Evolutionary conservation across 192 early-diverging fungal genomes (phyloP).

Genomic region (Coemansia sp.): DNA sequence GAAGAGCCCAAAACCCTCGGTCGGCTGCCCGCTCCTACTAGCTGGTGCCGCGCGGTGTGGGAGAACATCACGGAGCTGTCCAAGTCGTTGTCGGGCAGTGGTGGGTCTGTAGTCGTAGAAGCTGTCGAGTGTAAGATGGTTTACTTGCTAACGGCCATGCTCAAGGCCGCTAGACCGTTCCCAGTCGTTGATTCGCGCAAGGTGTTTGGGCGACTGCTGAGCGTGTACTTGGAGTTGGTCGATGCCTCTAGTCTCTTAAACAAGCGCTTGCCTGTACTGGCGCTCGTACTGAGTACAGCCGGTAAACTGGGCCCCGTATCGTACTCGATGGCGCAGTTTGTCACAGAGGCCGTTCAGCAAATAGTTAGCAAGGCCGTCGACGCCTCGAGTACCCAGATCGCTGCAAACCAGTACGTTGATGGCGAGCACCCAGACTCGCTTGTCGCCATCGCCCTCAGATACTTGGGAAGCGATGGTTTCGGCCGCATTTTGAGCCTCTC

Average conservation of each 20-base stretch:
- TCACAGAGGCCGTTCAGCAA: constrained; percentile 13
- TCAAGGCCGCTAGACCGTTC: constrained; percentile 22
- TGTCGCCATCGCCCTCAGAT: constrained; percentile 10
- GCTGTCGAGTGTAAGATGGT: constrained; percentile 21
- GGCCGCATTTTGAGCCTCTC: constrained; percentile 14
- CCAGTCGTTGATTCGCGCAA: constrained; percentile 23
- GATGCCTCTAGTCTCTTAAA: neutral
- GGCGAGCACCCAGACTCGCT: constrained; percentile 5
- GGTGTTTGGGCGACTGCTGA: constrained; percentile 18
- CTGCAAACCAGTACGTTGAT: neutral
- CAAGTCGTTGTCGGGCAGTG: constrained; percentile 6
- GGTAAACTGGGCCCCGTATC: constrained; percentile 22
- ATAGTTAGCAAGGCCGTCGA: constrained; percentile 6
- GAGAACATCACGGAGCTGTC: constrained; percentile 25
- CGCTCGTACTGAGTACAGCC: constrained; percentile 13
- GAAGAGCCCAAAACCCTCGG: constrained; percentile 33
- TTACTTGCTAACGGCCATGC: constrained; percentile 19
- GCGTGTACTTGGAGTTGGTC: neutral
- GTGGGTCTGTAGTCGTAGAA: neutral
- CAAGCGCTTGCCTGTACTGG: constrained; percentile 19
- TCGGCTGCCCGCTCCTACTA: constrained; percentile 33
- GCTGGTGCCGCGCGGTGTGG: constrained; percentile 46
- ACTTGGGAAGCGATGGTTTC: constrained; percentile 18
- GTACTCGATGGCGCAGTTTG: constrained; percentile 23
- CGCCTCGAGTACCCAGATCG: neutral